These are phyloP conservation scores for Begonia peltatifolia DNA, from an alignment of 306 rosid genomes.

Conservation along the genomic window DNA sequence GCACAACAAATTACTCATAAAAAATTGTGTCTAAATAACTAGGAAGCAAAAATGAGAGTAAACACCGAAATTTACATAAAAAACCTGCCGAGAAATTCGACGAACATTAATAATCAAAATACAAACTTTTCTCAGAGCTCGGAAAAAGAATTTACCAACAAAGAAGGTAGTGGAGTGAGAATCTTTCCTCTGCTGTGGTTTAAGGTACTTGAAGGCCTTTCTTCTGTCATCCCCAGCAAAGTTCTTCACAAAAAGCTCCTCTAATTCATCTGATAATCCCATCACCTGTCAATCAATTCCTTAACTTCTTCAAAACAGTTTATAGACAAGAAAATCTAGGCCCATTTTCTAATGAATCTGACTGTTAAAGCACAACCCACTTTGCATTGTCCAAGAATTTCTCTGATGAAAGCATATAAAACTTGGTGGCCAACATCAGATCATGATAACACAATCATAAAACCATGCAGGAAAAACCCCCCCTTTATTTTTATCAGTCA, in stretches of 20 bases:
- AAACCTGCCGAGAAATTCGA: too few species aligned
- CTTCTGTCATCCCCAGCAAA: slow-evolving; percentile 64
- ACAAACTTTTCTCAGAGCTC: too few species aligned
- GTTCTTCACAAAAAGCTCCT: slow-evolving; percentile 55
- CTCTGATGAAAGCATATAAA: slow-evolving; percentile 19
- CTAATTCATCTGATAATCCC: slow-evolving; percentile 65
- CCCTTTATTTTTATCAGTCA: too few species aligned
- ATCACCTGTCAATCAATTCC: slow-evolving; percentile 44
- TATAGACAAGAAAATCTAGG: slow-evolving; percentile 49
- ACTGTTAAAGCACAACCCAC: slow-evolving; percentile 42
- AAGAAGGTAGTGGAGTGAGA: slow-evolving; percentile 82
- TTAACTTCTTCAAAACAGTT: slow-evolving; percentile 4
- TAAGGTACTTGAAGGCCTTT: slow-evolving; percentile 95
- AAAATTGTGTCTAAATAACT: too few species aligned
- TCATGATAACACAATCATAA: slow-evolving; percentile 23
- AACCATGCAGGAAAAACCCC: slow-evolving; percentile 6
- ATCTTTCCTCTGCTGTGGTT: slow-evolving; percentile 64
- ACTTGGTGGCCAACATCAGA: slow-evolving; percentile 35
- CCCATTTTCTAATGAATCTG: slow-evolving; percentile 13
- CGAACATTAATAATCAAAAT: too few species aligned
- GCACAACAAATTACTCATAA: too few species aligned
- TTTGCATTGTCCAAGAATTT: slow-evolving; percentile 40
- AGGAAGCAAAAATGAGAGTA: too few species aligned
- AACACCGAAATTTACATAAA: too few species aligned
- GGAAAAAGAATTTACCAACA: slow-evolving; percentile 59